A percentile compares a stretch with the other conserved stretches of the same genome.
Conservation (phyloP, 164 flowering plant species). For the Dillenia turbinata region DNA sequence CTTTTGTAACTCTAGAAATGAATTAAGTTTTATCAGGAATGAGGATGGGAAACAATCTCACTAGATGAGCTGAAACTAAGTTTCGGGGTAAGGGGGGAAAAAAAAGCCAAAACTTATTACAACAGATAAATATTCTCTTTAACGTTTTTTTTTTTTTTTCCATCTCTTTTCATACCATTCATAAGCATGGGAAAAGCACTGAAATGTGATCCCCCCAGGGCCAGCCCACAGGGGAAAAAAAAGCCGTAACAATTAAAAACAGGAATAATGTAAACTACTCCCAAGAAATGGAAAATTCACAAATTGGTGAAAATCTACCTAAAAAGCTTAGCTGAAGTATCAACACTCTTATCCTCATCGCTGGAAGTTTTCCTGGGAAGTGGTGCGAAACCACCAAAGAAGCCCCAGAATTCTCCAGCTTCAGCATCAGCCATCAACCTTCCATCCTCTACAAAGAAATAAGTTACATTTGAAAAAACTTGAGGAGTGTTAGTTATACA, state of each 20-base stretch:
- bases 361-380: constrained; percentile 75
- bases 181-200: too few relatives aligned
- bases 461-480: constrained; percentile 5
- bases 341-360: constrained; percentile 46
- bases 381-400: constrained; percentile 99
- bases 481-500: constrained; percentile 4
- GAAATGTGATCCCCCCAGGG: too few relatives aligned
- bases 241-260: too few relatives aligned
- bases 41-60: background rate
- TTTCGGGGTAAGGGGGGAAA: too few relatives aligned
- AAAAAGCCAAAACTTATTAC: too few relatives aligned
- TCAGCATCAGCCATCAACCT: constrained; percentile 98
- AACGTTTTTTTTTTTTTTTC: too few relatives aligned
- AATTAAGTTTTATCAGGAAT: constrained; percentile 17
- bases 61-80: too few relatives aligned
- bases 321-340: constrained; percentile 44
- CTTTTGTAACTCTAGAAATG: constrained; percentile 65
- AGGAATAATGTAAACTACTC: too few relatives aligned
- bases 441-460: constrained; percentile 73
- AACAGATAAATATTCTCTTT: too few relatives aligned
- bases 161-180: too few relatives aligned
- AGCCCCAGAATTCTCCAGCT: constrained; percentile 95
- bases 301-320: constrained; percentile 34
- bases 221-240: too few relatives aligned
- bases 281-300: too few relatives aligned